These are phyloP conservation scores for Lodderomyces elongisporus DNA, from an alignment of 1,139 yeast genomes.

Conservation along the genomic window DNA sequence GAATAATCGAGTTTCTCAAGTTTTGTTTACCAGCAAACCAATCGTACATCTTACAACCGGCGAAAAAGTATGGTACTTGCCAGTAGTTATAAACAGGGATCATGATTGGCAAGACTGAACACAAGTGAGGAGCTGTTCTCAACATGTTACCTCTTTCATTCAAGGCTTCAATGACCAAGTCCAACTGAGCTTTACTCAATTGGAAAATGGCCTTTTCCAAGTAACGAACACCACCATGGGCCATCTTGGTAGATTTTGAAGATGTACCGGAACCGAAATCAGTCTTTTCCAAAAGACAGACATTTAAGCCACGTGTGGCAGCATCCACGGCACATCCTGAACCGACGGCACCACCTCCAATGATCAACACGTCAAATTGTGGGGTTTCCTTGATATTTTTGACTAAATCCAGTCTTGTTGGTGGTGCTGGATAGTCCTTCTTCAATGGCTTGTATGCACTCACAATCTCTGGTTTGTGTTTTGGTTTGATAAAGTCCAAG, in stretches of 20 bases:
- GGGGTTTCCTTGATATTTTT: constrained; percentile 31
- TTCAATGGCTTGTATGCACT: constrained; percentile 34
- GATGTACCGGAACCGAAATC: constrained; percentile 94
- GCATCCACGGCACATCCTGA: constrained; percentile 94
- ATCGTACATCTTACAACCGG: constrained; percentile 90
- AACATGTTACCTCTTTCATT: constrained; percentile 88
- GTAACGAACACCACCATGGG: constrained; percentile 96
- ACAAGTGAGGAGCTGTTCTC: constrained; percentile 89
- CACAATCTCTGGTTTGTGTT: constrained; percentile 28
- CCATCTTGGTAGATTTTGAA: constrained; percentile 93
- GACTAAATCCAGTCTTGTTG: constrained; percentile 31
- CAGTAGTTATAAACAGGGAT: constrained; percentile 94
- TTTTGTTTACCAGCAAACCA: constrained; percentile 89
- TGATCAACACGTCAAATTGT: constrained; percentile 72
- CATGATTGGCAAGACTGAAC: constrained; percentile 84
- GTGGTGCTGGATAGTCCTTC: constrained; percentile 33
- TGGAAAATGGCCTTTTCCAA: constrained; percentile 92
- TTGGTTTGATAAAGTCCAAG: constrained; percentile 39
- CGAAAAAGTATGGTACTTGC: constrained; percentile 93
- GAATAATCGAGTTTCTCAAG: constrained; percentile 70
- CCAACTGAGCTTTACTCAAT: constrained; percentile 85
- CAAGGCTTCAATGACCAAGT: constrained; percentile 88
- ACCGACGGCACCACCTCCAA: constrained; percentile 98
- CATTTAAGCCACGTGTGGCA: constrained; percentile 83
- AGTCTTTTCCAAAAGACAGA: constrained; percentile 76